phyloP scores from a whole-genome alignment of 306 rosid species.

The Ormosia emarginata region DNA sequence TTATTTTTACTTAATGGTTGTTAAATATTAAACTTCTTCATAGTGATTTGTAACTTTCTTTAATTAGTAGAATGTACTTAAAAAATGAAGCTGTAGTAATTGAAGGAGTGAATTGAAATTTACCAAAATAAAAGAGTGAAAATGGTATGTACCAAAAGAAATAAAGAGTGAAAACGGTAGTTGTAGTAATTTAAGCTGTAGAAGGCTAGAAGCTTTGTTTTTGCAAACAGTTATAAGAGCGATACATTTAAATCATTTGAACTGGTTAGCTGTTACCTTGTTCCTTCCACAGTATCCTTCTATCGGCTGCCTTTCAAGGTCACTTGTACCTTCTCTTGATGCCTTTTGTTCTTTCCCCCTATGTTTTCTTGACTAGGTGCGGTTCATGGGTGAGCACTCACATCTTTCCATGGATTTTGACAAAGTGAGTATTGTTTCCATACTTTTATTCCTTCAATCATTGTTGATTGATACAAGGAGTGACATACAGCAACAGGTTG shows the following conservation, averaged over 20 bases:
- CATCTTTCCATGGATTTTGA: slow-evolving; percentile 94
- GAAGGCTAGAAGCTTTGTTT: neutral
- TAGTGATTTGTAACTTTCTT: neutral
- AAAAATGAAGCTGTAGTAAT: neutral
- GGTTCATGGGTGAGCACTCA: slow-evolving; percentile 90
- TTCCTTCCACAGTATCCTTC: slow-evolving; percentile 16
- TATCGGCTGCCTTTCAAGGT: slow-evolving; percentile 15
- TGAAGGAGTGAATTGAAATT: neutral
- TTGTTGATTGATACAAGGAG: slow-evolving; percentile 14
- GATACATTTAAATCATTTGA: neutral
- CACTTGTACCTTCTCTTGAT: slow-evolving; percentile 21
- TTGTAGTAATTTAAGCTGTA: neutral
- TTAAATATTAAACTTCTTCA: slow-evolving; percentile 13
- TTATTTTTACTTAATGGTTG: neutral
- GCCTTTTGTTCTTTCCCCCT: slow-evolving; percentile 13
- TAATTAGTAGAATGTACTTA: neutral
- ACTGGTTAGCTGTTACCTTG: neutral
- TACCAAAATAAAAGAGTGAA: neutral
- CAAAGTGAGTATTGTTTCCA: slow-evolving; percentile 60
- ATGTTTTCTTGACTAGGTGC: slow-evolving; percentile 50
- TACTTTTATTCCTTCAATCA: slow-evolving; percentile 13
- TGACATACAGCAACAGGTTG: slow-evolving; percentile 14
- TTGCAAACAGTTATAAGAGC: neutral
- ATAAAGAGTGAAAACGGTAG: neutral
- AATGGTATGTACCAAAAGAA: neutral